Evolutionary conservation across 2,329 filamentous ascomycete genomes (phyloP).

Genomic region (Fusarium sp.): DNA sequence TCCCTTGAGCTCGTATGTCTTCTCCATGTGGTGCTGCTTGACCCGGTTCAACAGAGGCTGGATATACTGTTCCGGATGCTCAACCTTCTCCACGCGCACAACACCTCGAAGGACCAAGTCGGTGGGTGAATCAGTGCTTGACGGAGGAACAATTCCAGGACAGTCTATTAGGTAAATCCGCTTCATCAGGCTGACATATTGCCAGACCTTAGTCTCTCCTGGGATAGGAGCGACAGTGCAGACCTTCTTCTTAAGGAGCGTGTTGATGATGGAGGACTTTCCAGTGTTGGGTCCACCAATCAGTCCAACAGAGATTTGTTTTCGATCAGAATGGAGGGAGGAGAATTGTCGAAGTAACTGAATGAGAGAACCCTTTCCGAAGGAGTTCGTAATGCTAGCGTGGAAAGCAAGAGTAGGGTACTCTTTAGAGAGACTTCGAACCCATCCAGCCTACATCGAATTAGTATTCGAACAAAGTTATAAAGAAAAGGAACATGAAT

Average conservation of each 20-base stretch:
- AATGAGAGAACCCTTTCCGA: slow-evolving; percentile 95
- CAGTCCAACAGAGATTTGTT: slow-evolving; percentile 92
- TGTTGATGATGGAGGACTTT: slow-evolving; percentile 98
- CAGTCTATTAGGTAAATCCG: slow-evolving; percentile 92
- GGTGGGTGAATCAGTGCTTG: slow-evolving; percentile 81
- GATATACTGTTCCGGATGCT: slow-evolving; percentile 96
- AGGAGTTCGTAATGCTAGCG: slow-evolving; percentile 92
- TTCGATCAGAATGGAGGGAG: slow-evolving; percentile 85
- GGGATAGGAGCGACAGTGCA: slow-evolving; percentile 94
- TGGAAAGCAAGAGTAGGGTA: slow-evolving; percentile 96
- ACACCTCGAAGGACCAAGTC: slow-evolving; percentile 92
- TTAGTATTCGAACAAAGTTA: slow-evolving; percentile 37
- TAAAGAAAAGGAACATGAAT: slow-evolving; percentile 2
- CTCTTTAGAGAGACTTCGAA: slow-evolving; percentile 85
- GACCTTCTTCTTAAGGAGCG: slow-evolving; percentile 91
- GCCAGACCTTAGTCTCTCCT: slow-evolving; percentile 97
- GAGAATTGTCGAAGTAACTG: slow-evolving; percentile 93
- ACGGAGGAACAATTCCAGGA: slow-evolving; percentile 94
- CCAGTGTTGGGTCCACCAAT: slow-evolving; percentile 86
- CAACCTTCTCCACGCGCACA: slow-evolving; percentile 93
- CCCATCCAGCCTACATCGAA: slow-evolving; percentile 82
- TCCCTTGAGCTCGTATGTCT: slow-evolving; percentile 88
- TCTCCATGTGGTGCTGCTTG: slow-evolving; percentile 86
- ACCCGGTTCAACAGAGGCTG: slow-evolving; percentile 81
- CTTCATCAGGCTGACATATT: slow-evolving; percentile 96